These are phyloP conservation scores for Exobasidium rhododendri DNA, from an alignment of 1,284 basidiomycete species.

Conservation along the genomic window DNA sequence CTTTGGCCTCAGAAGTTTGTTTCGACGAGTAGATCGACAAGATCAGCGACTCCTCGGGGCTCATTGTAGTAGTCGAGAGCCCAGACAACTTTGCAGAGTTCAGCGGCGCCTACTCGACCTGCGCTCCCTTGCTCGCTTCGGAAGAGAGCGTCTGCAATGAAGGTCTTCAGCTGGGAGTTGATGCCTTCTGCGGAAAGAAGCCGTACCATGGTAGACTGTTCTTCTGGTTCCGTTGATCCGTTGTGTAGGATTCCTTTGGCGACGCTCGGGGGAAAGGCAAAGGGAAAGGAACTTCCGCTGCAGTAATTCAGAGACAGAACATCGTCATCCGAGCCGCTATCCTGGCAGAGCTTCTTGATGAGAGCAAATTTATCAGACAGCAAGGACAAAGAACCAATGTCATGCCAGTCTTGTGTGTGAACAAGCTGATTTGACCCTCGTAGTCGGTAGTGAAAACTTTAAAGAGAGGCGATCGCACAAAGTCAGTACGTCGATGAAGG, in stretches of 20 bases:
- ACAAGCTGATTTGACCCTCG: slow-evolving; percentile 17
- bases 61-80: slow-evolving; percentile 39
- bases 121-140: not conserved
- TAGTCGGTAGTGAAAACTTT: slow-evolving; percentile 22
- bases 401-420: slow-evolving; percentile 37
- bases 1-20: slow-evolving; percentile 39
- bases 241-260: slow-evolving; percentile 12
- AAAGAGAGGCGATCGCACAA: slow-evolving; percentile 2
- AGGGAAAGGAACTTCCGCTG: slow-evolving; percentile 18
- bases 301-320: slow-evolving; percentile 28
- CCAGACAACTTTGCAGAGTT: slow-evolving; percentile 23
- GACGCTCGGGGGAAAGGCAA: slow-evolving; percentile 12
- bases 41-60: slow-evolving; percentile 17
- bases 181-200: slow-evolving; percentile 4
- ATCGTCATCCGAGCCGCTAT: slow-evolving; percentile 13
- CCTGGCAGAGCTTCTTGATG: slow-evolving; percentile 17
- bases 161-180: slow-evolving; percentile 7
- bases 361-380: slow-evolving; percentile 28
- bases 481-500: not conserved
- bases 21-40: slow-evolving; percentile 27
- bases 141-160: slow-evolving; percentile 14
- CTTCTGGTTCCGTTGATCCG: not conserved
- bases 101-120: not conserved
- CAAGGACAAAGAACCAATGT: slow-evolving; percentile 23
- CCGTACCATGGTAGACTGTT: not conserved